These are phyloP conservation scores for Rubus parviflorus DNA, from an alignment of 306 rosid genomes.

Conservation along the genomic window DNA sequence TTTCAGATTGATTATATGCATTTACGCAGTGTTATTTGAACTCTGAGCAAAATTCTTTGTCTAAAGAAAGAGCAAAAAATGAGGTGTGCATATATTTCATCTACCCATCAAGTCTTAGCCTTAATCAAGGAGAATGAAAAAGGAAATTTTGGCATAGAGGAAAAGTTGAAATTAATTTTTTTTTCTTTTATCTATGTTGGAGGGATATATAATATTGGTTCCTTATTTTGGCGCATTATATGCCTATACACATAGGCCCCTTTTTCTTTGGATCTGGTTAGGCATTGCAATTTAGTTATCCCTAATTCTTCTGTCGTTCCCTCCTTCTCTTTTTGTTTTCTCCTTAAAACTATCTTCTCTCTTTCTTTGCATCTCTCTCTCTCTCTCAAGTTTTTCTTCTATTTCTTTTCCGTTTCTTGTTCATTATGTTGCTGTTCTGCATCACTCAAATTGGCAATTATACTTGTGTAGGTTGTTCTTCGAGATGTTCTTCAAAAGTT, in stretches of 20 bases:
- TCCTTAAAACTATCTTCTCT: not conserved
- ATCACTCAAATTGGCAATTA: not conserved
- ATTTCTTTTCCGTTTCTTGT: not conserved
- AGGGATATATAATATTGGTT: not conserved
- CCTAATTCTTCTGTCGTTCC: not conserved
- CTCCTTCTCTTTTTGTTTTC: not conserved
- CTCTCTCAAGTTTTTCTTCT: not conserved
- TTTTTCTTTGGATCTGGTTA: not conserved
- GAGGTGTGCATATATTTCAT: not conserved
- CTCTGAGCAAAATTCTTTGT: not conserved
- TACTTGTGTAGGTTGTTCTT: slow-evolving; percentile 76
- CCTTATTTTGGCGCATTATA: not conserved
- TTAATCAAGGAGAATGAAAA: not conserved
- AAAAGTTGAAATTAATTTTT: not conserved
- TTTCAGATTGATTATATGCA: not conserved
- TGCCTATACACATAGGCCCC: not conserved
- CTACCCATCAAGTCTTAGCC: not conserved
- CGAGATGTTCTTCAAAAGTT: slow-evolving; percentile 71
- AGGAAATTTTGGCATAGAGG: not conserved
- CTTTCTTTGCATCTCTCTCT: not conserved
- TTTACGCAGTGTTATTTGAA: not conserved
- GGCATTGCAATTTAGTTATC: not conserved
- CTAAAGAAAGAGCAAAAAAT: not conserved
- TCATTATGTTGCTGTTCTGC: not conserved
- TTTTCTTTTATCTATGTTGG: not conserved